Conservation (phyloP, 2,329 filamentous ascomycete species). For the Uncinocarpus reesii region DNA sequence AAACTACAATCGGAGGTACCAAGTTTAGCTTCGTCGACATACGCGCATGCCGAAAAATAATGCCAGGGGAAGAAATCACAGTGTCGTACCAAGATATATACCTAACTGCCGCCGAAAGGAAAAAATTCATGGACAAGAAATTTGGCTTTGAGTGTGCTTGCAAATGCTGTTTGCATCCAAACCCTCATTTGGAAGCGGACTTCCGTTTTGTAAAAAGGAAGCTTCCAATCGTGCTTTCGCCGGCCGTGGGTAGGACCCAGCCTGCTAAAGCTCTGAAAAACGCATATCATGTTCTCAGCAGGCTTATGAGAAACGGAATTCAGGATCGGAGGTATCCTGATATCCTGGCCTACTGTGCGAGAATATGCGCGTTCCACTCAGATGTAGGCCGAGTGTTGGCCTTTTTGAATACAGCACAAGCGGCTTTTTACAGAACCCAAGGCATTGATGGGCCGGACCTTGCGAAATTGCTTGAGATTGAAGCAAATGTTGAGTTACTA, state of each 20-base stretch:
- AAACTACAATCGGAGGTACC: not conserved
- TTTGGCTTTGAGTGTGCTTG: constrained; percentile 24
- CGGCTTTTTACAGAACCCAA: constrained; percentile 13
- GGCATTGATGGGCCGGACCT: constrained; percentile 10
- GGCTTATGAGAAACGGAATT: constrained; percentile 5
- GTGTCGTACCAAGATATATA: constrained; percentile 10
- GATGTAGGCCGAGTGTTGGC: constrained; percentile 19
- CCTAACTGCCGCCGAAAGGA: constrained; percentile 11
- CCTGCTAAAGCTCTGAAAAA: constrained; percentile 17
- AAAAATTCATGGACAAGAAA: constrained; percentile 8
- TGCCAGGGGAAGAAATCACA: constrained; percentile 21
- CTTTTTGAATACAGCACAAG: constrained; percentile 19
- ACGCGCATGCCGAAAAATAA: constrained; percentile 18
- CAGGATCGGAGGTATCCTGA: constrained; percentile 16
- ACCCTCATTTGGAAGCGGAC: constrained; percentile 12
- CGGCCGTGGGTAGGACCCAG: constrained; percentile 7
- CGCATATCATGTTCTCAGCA: constrained; percentile 12
- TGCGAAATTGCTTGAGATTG: not conserved
- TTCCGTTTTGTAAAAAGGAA: constrained; percentile 12
- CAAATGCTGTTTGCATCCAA: constrained; percentile 16
- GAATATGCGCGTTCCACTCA: constrained; percentile 21
- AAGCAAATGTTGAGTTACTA: not conserved
- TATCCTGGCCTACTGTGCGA: constrained; percentile 20
- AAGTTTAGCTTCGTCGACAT: constrained; percentile 10
- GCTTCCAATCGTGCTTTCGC: constrained; percentile 5